These are phyloP conservation scores for Suillus placidus DNA, from an alignment of 768 basidiomycete species.

Conservation along the genomic window DNA sequence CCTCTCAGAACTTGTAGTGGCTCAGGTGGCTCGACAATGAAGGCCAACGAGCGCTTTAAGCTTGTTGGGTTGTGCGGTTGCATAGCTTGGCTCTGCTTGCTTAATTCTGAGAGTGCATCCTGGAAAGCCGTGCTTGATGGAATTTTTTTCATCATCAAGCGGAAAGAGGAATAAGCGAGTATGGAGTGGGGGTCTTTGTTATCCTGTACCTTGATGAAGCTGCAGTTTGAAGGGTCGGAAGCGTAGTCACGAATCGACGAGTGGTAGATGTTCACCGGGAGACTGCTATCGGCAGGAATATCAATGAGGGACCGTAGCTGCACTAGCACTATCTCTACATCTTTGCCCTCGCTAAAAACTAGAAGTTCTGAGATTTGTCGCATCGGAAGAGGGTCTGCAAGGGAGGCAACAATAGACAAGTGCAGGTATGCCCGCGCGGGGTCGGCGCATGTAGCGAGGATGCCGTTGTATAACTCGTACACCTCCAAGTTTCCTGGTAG, in stretches of 20 bases:
- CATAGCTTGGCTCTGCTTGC: not conserved
- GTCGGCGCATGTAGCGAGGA: not conserved
- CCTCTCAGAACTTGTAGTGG: not conserved
- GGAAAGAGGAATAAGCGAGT: not conserved
- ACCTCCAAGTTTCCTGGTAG: not conserved
- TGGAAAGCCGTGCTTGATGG: not conserved
- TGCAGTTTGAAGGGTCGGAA: not conserved
- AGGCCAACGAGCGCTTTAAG: not conserved
- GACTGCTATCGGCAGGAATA: not conserved
- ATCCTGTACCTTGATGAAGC: not conserved
- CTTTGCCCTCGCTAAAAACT: not conserved
- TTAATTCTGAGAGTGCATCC: not conserved
- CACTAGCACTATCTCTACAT: not conserved
- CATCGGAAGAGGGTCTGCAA: not conserved
- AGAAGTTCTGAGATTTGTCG: not conserved
- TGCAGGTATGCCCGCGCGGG: not conserved
- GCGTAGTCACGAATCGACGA: not conserved
- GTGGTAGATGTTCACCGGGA: not conserved
- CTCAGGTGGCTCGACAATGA: not conserved
- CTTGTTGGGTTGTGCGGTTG: not conserved
- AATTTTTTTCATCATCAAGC: not conserved
- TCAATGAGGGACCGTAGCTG: not conserved
- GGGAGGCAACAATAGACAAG: not conserved
- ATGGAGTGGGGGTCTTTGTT: not conserved
- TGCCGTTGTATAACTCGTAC: not conserved